Percentiles rank a stretch among this genome's conserved stretches.
Conservation (phyloP, 306 rosid genomes). For the Dalbergia oliveri region DNA sequence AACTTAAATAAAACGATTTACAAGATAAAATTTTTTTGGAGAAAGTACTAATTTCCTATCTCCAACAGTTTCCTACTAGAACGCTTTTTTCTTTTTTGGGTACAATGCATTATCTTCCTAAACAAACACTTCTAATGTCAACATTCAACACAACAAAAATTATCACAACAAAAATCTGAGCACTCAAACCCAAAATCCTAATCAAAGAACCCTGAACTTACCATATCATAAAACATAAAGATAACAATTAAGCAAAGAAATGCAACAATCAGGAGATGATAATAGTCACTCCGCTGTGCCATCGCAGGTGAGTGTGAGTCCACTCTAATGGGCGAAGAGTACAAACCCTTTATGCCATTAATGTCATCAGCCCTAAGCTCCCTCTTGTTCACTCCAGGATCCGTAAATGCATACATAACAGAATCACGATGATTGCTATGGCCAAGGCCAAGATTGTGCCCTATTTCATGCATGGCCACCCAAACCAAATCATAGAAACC, state of each 20-base stretch:
- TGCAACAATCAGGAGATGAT: not conserved
- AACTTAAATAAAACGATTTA: too few species aligned
- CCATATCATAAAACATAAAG: not conserved
- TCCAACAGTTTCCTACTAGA: too few species aligned
- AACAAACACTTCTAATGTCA: too few species aligned
- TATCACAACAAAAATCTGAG: not conserved
- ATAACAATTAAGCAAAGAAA: not conserved
- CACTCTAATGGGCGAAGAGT: not conserved
- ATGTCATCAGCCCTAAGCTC: not conserved
- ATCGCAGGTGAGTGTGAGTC: not conserved
- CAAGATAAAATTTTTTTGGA: too few species aligned
- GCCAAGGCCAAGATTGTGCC: constrained; percentile 46
- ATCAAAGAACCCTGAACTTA: not conserved
- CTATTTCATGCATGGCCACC: constrained; percentile 45
- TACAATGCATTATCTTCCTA: too few species aligned
- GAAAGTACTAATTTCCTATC: too few species aligned
- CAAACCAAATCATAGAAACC: not conserved
- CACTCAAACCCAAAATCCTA: not conserved
- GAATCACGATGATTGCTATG: constrained; percentile 21
- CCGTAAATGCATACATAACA: not conserved
- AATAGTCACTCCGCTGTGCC: not conserved
- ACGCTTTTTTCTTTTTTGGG: too few species aligned
- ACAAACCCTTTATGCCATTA: not conserved
- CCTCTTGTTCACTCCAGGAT: not conserved
- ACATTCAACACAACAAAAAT: not conserved